phyloP scores from a whole-genome alignment of 1,139 yeast genomes.

The Fermentozyma sake region DNA sequence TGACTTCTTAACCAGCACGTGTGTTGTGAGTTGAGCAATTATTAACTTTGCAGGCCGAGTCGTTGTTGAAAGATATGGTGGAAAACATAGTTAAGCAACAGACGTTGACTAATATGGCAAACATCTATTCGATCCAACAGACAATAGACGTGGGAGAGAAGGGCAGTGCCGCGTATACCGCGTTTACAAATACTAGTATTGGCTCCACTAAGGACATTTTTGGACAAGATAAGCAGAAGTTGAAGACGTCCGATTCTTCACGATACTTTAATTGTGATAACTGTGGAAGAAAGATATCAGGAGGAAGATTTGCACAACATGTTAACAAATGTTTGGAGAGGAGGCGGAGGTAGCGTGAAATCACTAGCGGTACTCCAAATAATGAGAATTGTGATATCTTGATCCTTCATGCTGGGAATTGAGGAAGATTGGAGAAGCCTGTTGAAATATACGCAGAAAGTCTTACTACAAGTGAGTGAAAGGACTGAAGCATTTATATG shows the following conservation, averaged over 20 bases:
- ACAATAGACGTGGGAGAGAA: constrained; percentile 5
- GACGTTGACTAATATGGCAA: constrained; percentile 25
- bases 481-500: too few species aligned
- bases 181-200: constrained; percentile 8
- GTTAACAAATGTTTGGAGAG: constrained; percentile 75
- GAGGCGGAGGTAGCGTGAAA: constrained; percentile 17
- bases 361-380: too few species aligned
- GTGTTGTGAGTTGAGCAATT: too few species aligned
- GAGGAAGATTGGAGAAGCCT: too few species aligned
- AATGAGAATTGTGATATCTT: too few species aligned
- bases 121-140: constrained; percentile 19
- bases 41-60: constrained; percentile 23
- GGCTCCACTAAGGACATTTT: constrained; percentile 31
- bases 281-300: constrained; percentile 84
- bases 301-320: constrained; percentile 89
- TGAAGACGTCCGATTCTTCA: constrained; percentile 35
- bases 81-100: constrained; percentile 32
- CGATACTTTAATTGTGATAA: constrained; percentile 72
- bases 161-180: constrained; percentile 4
- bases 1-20: constrained; percentile 3
- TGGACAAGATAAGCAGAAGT: constrained; percentile 38
- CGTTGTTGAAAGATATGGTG: constrained; percentile 29
- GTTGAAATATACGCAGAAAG: too few species aligned
- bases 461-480: too few species aligned
- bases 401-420: too few species aligned